Conservation (phyloP, 2,329 filamentous ascomycete genomes). For the Hypomyces rosellus region DNA sequence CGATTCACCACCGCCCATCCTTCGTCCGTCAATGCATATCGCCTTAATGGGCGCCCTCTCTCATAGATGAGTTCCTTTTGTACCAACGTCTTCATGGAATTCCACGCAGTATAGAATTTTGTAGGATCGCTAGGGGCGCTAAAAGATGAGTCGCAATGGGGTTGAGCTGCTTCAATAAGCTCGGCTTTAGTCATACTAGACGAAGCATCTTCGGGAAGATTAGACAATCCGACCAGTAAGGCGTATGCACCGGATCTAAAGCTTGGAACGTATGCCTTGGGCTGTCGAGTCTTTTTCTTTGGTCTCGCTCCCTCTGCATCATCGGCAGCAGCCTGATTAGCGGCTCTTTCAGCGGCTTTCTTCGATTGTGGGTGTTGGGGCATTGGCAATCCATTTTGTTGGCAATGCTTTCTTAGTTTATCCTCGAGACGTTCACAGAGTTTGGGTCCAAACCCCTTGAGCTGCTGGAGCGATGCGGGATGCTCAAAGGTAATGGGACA, state of each 20-base stretch:
- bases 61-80: slow-evolving; percentile 70
- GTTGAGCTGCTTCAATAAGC: slow-evolving; percentile 63
- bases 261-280: slow-evolving; percentile 64
- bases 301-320: slow-evolving; percentile 30
- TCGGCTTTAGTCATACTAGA: slow-evolving; percentile 59
- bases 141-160: slow-evolving; percentile 67
- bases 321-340: slow-evolving; percentile 29
- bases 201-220: slow-evolving; percentile 45
- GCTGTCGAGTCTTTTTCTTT: slow-evolving; percentile 52
- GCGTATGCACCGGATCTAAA: slow-evolving; percentile 71
- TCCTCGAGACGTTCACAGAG: slow-evolving; percentile 64
- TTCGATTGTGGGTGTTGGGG: slow-evolving; percentile 49
- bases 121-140: slow-evolving; percentile 59
- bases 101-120: slow-evolving; percentile 75
- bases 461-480: slow-evolving; percentile 63
- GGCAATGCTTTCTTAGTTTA: slow-evolving; percentile 53
- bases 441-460: slow-evolving; percentile 69
- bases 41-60: slow-evolving; percentile 59
- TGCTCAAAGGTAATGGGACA: slow-evolving; percentile 67
- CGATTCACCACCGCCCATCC: slow-evolving; percentile 68
- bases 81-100: slow-evolving; percentile 69
- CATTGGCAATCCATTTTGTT: slow-evolving; percentile 61
- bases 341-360: slow-evolving; percentile 28
- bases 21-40: slow-evolving; percentile 67
- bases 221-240: slow-evolving; percentile 60